Percentiles rank a stretch among this genome's conserved stretches.
Conservation (phyloP, 352 stramenopile species). For the Globisporangium spinosum region DNA sequence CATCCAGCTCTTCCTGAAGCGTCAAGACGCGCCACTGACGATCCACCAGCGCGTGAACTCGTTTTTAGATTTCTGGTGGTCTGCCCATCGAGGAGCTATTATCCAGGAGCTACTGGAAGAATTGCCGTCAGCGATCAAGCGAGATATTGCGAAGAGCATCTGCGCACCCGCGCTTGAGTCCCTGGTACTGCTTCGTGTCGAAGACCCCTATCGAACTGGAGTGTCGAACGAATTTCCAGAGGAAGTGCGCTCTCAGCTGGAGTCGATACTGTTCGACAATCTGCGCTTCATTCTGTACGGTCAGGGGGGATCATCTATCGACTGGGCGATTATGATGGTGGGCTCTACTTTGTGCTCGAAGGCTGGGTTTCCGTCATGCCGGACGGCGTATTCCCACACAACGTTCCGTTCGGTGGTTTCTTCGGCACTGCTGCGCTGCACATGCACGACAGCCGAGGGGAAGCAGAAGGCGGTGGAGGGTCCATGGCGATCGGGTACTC, state of each 20-base stretch:
- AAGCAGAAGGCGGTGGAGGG: neutral
- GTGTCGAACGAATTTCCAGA: neutral
- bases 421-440: constrained; percentile 44
- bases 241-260: constrained; percentile 27
- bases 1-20: constrained; percentile 63
- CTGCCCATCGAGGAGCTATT: constrained; percentile 53
- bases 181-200: constrained; percentile 25
- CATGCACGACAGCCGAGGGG: neutral
- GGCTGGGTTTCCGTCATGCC: constrained; percentile 31
- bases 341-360: constrained; percentile 53
- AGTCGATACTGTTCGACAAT: constrained; percentile 51
- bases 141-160: constrained; percentile 56
- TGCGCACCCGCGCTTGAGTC: constrained; percentile 48
- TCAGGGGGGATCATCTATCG: constrained; percentile 57
- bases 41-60: constrained; percentile 62
- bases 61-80: constrained; percentile 73
- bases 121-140: constrained; percentile 47
- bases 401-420: constrained; percentile 39
- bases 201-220: constrained; percentile 16
- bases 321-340: constrained; percentile 39
- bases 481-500: constrained; percentile 23
- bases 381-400: constrained; percentile 25
- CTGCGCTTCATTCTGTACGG: constrained; percentile 58
- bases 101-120: constrained; percentile 57
- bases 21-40: constrained; percentile 42